A percentile compares a stretch with the other conserved stretches of the same genome.
Conservation (phyloP, 257 asterid genomes). For the Scutellaria minor region DNA sequence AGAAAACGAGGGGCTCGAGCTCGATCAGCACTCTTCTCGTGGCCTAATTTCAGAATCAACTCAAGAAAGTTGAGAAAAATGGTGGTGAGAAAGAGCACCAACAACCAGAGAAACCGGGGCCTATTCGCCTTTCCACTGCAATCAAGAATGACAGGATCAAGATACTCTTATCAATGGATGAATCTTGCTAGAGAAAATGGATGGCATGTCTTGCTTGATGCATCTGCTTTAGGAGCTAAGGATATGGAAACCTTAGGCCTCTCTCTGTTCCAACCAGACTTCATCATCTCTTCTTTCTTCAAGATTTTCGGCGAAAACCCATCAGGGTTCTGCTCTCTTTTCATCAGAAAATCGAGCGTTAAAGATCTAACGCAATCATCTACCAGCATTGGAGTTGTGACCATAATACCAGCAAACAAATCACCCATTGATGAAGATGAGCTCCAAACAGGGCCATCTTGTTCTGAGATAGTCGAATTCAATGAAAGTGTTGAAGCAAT, state of each 20-base stretch:
- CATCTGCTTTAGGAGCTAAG: conserved; percentile 74
- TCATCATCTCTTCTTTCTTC: conserved; percentile 68
- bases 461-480: background rate
- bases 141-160: conserved; percentile 67
- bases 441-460: background rate
- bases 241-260: conserved; percentile 93
- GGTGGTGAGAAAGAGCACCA: conserved; percentile 41
- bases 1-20: conserved; percentile 48
- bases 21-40: conserved; percentile 64
- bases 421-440: conserved; percentile 19
- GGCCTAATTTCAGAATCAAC: conserved; percentile 71
- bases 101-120: conserved; percentile 46
- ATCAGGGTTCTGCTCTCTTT: conserved; percentile 75
- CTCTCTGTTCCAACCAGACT: conserved; percentile 76
- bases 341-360: conserved; percentile 62
- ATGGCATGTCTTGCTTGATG: conserved; percentile 85
- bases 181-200: conserved; percentile 75
- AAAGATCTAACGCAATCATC: conserved; percentile 42
- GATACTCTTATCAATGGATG: conserved; percentile 88
- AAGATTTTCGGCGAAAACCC: conserved; percentile 87
- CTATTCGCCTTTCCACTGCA: conserved; percentile 79
- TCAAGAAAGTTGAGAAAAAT: conserved; percentile 57
- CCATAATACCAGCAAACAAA: conserved; percentile 49
- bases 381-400: conserved; percentile 58
- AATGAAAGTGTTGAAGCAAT: conserved; percentile 13